Percentiles rank a stretch among this genome's conserved stretches.
phyloP scores from a whole-genome alignment of 495 filamentous ascomycete species.

The Aspergillus cavernicola region DNA sequence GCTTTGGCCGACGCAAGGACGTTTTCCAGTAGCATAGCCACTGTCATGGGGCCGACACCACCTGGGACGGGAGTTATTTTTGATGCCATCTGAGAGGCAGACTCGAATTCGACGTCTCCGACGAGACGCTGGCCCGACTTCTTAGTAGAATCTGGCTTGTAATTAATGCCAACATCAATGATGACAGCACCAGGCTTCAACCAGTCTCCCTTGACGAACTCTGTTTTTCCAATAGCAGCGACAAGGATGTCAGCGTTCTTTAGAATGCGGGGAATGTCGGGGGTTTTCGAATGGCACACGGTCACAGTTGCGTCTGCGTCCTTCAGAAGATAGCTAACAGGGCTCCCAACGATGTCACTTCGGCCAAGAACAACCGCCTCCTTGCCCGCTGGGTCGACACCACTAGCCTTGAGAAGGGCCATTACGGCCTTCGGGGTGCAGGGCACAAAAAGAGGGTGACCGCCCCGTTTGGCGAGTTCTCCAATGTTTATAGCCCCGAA shows the following conservation, averaged over 20 bases:
- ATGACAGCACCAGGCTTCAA: conserved; percentile 90
- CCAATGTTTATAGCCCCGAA: conserved; percentile 93
- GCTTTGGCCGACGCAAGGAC: conserved; percentile 77
- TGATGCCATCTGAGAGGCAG: conserved; percentile 82
- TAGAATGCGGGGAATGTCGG: conserved; percentile 64
- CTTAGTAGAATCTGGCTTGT: conserved; percentile 85
- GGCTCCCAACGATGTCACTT: conserved; percentile 95
- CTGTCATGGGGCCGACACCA: conserved; percentile 97
- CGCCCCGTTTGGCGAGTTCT: conserved; percentile 91
- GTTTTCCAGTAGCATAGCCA: conserved; percentile 93
- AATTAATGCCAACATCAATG: conserved; percentile 97
- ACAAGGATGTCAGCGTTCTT: conserved; percentile 87
- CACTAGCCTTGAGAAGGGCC: conserved; percentile 79
- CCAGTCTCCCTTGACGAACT: conserved; percentile 91
- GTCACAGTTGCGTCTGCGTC: conserved; percentile 97
- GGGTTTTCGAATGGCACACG: conserved; percentile 86
- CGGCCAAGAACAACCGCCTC: conserved; percentile 91
- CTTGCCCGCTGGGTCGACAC: conserved; percentile 81
- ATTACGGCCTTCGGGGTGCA: conserved; percentile 98
- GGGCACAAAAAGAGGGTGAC: conserved; percentile 79
- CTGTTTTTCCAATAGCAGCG: conserved; percentile 83
- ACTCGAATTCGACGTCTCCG: conserved; percentile 91
- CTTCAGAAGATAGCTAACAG: conserved; percentile 90
- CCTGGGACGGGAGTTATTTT: conserved; percentile 95
- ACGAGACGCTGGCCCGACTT: conserved; percentile 94